Evolutionary conservation across 1,284 basidiomycete genomes (phyloP).

Genomic region (Sanghuangporus weigelae): DNA sequence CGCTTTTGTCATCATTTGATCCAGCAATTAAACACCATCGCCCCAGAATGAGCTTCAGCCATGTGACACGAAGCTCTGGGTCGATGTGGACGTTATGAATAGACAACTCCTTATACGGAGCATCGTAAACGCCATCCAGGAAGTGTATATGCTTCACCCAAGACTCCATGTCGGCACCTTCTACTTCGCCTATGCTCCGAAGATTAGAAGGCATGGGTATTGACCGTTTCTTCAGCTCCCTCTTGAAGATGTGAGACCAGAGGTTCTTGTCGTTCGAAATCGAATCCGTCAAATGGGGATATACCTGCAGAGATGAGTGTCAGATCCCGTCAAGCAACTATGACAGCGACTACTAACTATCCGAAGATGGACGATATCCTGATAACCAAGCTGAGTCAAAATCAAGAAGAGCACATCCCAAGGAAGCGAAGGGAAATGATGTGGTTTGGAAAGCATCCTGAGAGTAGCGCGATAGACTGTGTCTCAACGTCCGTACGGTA

Average conservation of each 20-base stretch:
- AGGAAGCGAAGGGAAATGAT: not conserved
- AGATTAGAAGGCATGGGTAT: not conserved
- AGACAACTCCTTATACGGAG: not conserved
- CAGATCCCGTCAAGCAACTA: not conserved
- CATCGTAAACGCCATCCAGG: not conserved
- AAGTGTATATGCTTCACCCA: not conserved
- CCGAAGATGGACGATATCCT: not conserved
- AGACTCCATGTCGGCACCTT: not conserved
- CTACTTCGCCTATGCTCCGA: not conserved
- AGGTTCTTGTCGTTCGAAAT: not conserved
- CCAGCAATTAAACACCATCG: conserved; percentile 6
- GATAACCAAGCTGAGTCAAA: not conserved
- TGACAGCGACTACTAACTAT: not conserved
- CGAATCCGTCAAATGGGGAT: not conserved
- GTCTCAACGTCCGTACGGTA: too few species aligned
- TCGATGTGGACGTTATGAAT: not conserved
- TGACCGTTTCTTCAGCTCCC: not conserved
- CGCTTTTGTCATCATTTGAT: not conserved
- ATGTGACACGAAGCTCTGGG: not conserved
- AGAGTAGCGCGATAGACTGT: too few species aligned
- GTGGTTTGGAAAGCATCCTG: too few species aligned
- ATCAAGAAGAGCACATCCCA: not conserved
- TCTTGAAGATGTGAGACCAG: not conserved
- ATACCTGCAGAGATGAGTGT: not conserved
- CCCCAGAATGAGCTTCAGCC: conserved; percentile 3